Evolutionary conservation across 805 yeast species (phyloP), one percentile per base, ranked within the genome.

Genomic region (Starmerella bombicola): DNA sequence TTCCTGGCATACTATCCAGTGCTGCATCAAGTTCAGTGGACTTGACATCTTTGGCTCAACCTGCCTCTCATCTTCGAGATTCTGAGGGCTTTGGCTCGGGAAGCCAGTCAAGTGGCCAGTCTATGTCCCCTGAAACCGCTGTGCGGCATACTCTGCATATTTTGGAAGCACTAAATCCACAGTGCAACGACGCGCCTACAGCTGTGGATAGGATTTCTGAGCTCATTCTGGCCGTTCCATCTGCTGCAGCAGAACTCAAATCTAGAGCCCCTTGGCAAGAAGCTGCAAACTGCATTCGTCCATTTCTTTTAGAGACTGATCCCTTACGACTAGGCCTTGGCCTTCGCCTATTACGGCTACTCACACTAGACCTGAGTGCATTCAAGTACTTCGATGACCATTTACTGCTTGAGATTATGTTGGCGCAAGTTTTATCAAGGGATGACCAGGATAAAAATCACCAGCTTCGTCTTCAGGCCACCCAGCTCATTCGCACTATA

Each of bases 391-490:
- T 85, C 47, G 62, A 73, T 7, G 65, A 67, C 12, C 60, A 74
- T 25, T 71, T 76, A 17, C 26, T 33, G 42, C 55, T 82, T 4
- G 82, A 83, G 42, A 66, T 73, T 2, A 73, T 78, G 46, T 56
- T 84, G 5, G 71, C 81, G 2, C 65, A 74, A 13, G 69, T 93
- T 0, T 60, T 88, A 25, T 68, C 80, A 1, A 74, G 74, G 37
- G 78, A 75, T 18, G 62, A 68, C 28, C 57, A 73, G 2, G 59
- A 39, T 30, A 39, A 43, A 8, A 42, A 54, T 42, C 69, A 73
- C 19, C 58, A 74, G 2, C 95, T 86, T 52, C 70, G 85, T 45
- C 78, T 75, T 35, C 84, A 85, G 53, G 91, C 93, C 0, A 53
- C 88, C 24, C 80, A 78, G 51, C 62, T 84, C 20, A 61, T 84